phyloP scores from a whole-genome alignment of 495 filamentous ascomycete species.

The Penicillium psychrofluorescens region DNA sequence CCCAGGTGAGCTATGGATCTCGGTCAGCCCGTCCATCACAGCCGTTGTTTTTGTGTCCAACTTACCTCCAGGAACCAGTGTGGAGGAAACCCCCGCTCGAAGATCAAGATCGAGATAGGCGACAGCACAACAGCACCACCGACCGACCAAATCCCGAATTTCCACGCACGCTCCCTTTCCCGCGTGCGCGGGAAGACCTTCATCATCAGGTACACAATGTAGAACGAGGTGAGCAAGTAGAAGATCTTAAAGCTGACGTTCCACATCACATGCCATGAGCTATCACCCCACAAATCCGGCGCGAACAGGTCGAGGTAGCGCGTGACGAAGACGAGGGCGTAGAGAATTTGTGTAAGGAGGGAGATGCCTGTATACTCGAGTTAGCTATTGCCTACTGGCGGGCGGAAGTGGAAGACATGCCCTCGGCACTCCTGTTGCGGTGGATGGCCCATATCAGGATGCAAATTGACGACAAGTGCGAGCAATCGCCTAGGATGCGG shows the following conservation, averaged over 20 bases:
- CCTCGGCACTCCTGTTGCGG: constrained; percentile 80
- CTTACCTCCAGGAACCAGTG: constrained; percentile 51
- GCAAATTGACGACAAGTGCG: constrained; percentile 76
- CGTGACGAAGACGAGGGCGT: constrained; percentile 75
- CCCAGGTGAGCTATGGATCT: constrained; percentile 57
- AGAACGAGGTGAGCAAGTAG: constrained; percentile 78
- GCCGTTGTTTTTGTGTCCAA: neutral
- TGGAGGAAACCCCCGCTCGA: constrained; percentile 32
- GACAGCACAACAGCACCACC: constrained; percentile 51
- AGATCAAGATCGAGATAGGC: constrained; percentile 60
- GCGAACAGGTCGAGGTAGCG: constrained; percentile 81
- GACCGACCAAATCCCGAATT: constrained; percentile 60
- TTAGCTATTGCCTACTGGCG: neutral
- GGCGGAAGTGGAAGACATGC: constrained; percentile 29
- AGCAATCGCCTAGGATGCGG: constrained; percentile 72
- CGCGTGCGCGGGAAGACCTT: constrained; percentile 78
- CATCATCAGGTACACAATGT: constrained; percentile 83
- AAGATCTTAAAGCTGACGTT: constrained; percentile 76
- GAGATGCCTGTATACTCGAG: constrained; percentile 58
- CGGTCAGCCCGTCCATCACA: too few relatives aligned
- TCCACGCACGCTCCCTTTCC: constrained; percentile 89
- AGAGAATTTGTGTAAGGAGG: constrained; percentile 88
- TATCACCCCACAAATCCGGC: constrained; percentile 14
- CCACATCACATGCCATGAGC: constrained; percentile 7
- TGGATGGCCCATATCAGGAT: constrained; percentile 92